Percentiles rank a stretch among this genome's conserved stretches.
Evolutionary conservation across 495 filamentous ascomycete species (phyloP).

Genomic region (Penicillium atrosanguineum): DNA sequence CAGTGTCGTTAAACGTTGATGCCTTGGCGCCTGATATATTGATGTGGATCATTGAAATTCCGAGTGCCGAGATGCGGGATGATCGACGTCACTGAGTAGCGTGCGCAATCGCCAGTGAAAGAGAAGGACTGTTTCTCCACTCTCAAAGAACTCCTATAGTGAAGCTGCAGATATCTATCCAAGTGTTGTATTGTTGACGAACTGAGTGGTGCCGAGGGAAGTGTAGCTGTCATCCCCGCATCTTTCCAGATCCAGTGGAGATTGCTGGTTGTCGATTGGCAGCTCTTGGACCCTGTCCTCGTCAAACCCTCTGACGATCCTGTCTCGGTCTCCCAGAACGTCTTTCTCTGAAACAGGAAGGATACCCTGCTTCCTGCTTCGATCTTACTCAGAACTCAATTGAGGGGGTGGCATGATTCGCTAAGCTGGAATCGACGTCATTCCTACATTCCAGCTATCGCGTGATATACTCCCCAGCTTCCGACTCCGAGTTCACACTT

Average conservation of each 20-base stretch:
- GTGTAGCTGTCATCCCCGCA: not conserved
- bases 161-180: not conserved
- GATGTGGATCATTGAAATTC: slow-evolving; percentile 13
- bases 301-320: not conserved
- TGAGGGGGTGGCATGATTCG: slow-evolving; percentile 22
- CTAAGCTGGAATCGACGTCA: slow-evolving; percentile 26
- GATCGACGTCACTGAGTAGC: slow-evolving; percentile 29
- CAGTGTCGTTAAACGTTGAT: not conserved
- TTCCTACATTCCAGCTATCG: slow-evolving; percentile 18
- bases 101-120: not conserved
- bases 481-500: not conserved
- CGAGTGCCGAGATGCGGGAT: slow-evolving; percentile 26
- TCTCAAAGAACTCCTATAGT: not conserved
- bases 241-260: slow-evolving; percentile 5
- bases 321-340: not conserved
- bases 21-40: slow-evolving; percentile 20
- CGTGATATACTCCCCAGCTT: slow-evolving; percentile 4
- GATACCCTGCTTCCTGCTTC: not conserved
- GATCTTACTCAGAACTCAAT: not conserved
- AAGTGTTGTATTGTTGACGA: not conserved
- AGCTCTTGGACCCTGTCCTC: slow-evolving; percentile 1
- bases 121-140: slow-evolving; percentile 10
- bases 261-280: slow-evolving; percentile 10
- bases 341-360: not conserved
- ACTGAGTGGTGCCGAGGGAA: not conserved